phyloP scores from a whole-genome alignment of 1,284 basidiomycete species.

The Cutaneotrichosporon mucoides region DNA sequence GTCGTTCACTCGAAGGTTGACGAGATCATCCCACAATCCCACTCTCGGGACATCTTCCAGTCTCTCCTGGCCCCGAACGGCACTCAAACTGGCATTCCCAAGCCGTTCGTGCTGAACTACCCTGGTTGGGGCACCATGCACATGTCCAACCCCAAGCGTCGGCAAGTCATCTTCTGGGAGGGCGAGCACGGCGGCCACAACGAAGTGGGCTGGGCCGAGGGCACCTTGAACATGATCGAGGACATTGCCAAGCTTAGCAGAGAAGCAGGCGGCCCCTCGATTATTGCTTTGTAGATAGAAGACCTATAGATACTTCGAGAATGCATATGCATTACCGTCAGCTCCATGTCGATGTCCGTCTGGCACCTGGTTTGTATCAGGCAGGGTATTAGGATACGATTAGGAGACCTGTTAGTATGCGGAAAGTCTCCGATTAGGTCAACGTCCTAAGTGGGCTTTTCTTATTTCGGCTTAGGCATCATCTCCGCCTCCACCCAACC shows the following conservation, averaged over 20 bases:
- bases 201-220: slow-evolving; percentile 41
- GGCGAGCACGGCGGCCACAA: slow-evolving; percentile 41
- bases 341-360: too few species aligned
- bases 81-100: neutral
- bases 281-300: neutral
- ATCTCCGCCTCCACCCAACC: neutral
- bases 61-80: slow-evolving; percentile 49
- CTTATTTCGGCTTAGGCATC: too few species aligned
- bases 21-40: slow-evolving; percentile 69
- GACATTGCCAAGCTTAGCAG: slow-evolving; percentile 21
- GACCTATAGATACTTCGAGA: neutral
- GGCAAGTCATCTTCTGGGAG: slow-evolving; percentile 38
- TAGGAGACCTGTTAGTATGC: too few species aligned
- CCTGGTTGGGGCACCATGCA: slow-evolving; percentile 32
- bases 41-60: slow-evolving; percentile 70
- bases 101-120: slow-evolving; percentile 14
- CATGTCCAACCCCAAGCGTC: slow-evolving; percentile 9
- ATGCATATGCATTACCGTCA: too few species aligned
- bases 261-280: neutral
- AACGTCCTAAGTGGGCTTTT: too few species aligned
- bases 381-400: too few species aligned
- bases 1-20: slow-evolving; percentile 79
- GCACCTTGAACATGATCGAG: slow-evolving; percentile 41
- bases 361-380: too few species aligned
- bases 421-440: too few species aligned